Conservation (phyloP, 2,329 filamentous ascomycete genomes). For the Lachnum nothofagi region DNA sequence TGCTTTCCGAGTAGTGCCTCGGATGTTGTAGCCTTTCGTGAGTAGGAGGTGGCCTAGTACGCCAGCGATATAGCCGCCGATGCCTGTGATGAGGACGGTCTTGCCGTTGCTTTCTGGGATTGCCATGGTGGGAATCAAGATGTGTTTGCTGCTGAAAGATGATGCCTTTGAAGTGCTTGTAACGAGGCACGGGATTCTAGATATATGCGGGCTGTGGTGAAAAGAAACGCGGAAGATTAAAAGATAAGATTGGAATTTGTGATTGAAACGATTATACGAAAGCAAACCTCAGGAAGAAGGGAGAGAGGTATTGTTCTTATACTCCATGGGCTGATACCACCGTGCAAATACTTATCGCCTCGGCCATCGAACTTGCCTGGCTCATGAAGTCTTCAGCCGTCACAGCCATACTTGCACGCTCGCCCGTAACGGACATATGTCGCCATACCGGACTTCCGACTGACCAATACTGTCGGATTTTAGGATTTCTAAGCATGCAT, state of each 20-base stretch:
- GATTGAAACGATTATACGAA: background rate
- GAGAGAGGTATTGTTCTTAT: background rate
- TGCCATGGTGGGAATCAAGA: constrained; percentile 16
- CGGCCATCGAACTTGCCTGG: background rate
- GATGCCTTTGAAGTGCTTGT: background rate
- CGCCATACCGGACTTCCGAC: too few species aligned
- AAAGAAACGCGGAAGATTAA: background rate
- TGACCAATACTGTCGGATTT: too few species aligned
- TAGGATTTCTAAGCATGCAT: too few species aligned
- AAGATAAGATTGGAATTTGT: background rate
- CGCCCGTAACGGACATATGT: too few species aligned
- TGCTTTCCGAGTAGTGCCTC: constrained; percentile 28
- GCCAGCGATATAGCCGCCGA: constrained; percentile 34
- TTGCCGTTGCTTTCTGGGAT: constrained; percentile 25
- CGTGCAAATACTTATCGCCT: constrained; percentile 28
- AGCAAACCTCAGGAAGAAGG: background rate
- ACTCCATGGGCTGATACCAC: background rate
- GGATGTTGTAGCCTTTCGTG: constrained; percentile 28
- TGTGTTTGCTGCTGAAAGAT: background rate
- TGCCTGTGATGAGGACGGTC: constrained; percentile 32
- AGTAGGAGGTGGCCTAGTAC: constrained; percentile 27
- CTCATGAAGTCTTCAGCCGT: too few species aligned
- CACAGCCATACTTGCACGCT: too few species aligned
- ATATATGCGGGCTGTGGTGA: background rate
- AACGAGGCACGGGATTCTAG: background rate